Percentiles rank a stretch among this genome's conserved stretches.
phyloP scores from a whole-genome alignment of 2,329 filamentous ascomycete genomes.

The Fusarium lyarnte region DNA sequence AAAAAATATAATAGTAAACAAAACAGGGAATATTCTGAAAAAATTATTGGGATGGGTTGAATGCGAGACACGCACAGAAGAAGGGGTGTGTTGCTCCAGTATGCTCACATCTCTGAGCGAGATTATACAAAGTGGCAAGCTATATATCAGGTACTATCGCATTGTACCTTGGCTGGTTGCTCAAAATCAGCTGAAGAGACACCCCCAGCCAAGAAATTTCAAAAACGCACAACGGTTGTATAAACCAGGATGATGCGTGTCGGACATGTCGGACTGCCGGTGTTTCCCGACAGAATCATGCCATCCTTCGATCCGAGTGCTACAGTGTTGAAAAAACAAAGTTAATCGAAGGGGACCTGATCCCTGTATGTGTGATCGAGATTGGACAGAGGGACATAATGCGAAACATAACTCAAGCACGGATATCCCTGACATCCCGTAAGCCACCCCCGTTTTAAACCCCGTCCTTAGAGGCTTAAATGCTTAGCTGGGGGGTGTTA shows the following conservation, averaged over 20 bases:
- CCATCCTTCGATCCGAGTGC: constrained; percentile 38
- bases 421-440: constrained; percentile 26
- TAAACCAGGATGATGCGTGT: constrained; percentile 28
- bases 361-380: constrained; percentile 18
- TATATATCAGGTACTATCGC: constrained; percentile 12
- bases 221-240: constrained; percentile 7
- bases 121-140: constrained; percentile 23
- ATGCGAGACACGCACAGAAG: constrained; percentile 24
- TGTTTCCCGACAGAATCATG: constrained; percentile 44
- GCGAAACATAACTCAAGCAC: constrained; percentile 31
- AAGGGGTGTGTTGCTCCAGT: constrained; percentile 28
- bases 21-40: constrained; percentile 24
- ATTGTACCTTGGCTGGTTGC: neutral
- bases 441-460: constrained; percentile 9
- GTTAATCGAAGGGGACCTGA: constrained; percentile 18
- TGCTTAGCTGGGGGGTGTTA: neutral
- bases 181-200: neutral
- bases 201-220: constrained; percentile 12
- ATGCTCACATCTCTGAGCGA: constrained; percentile 3
- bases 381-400: constrained; percentile 18
- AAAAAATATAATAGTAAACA: constrained; percentile 3
- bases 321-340: constrained; percentile 24
- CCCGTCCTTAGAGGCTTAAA: neutral
- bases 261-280: constrained; percentile 28
- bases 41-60: constrained; percentile 5